A percentile compares a stretch with the other conserved stretches of the same genome.
Evolutionary conservation across 2,329 filamentous ascomycete species (phyloP).

Genomic region (Apiospora aurea): DNA sequence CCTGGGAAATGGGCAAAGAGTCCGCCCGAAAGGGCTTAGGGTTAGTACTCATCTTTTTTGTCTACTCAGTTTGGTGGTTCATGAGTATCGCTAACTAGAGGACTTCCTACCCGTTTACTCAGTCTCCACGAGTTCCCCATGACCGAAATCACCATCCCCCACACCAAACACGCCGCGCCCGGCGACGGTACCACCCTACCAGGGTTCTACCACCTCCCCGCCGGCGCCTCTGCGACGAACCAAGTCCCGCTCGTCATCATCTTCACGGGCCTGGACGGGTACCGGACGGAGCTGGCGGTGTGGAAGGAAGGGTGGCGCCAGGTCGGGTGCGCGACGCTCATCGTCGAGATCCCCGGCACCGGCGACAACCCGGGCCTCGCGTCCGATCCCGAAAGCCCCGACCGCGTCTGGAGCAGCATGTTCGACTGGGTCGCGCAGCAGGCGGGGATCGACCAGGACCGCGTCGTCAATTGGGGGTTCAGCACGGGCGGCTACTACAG

Average conservation of each 20-base stretch:
- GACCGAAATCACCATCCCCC: constrained; percentile 39
- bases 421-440: constrained; percentile 61
- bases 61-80: too few species aligned
- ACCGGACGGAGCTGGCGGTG: constrained; percentile 43
- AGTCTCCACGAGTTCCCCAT: constrained; percentile 39
- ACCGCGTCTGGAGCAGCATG: constrained; percentile 60
- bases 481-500: constrained; percentile 66
- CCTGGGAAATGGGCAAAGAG: constrained; percentile 40
- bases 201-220: constrained; percentile 40
- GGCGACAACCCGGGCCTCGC: constrained; percentile 60
- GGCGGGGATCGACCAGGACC: constrained; percentile 53
- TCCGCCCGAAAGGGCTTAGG: constrained; percentile 39
- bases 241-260: constrained; percentile 38
- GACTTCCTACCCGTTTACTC: neutral
- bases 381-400: constrained; percentile 54
- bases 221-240: constrained; percentile 30
- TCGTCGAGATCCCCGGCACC: constrained; percentile 65
- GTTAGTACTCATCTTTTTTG: constrained; percentile 22
- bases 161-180: constrained; percentile 33
- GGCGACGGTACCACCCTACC: constrained; percentile 38
- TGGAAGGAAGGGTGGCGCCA: constrained; percentile 44
- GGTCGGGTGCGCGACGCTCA: constrained; percentile 55
- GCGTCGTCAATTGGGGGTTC: constrained; percentile 62
- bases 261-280: constrained; percentile 40
- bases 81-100: neutral